Evolutionary conservation across 2,329 filamentous ascomycete species (phyloP), one percentile per base, ranked within the genome.

Genomic region (Fusarium anguioides): DNA sequence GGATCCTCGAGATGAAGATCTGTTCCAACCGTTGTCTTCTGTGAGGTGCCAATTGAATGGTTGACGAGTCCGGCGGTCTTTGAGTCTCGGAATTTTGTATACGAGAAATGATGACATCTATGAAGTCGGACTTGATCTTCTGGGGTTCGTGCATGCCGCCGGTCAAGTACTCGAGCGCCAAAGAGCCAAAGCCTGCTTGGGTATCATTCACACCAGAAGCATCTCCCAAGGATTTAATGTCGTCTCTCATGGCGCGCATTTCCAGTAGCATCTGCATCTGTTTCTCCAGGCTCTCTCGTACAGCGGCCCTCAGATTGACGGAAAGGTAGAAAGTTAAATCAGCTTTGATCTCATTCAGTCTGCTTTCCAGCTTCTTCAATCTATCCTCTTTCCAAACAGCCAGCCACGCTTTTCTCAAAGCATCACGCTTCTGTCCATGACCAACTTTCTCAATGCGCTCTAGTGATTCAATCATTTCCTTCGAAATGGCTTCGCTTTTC

Each of bases 291-390:
- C 36, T 52, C n/a, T 37, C 46, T 15, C 35, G 23, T n/a, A 46
- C 46, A 0, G 35, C 27, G 6, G 36, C 39, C 9, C 53, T 52
- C 24, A 62, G 15, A 2, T 41, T 45, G 17, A 56, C 17, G 9
- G 23, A 48, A 7, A 62, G 2, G 21, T 36, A 39, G 10, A 62
- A 60, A 0, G 48, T n/a, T 20, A 62, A 15, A 6, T 62, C 48
- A 0, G 11, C 17, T 8, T 48, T 60, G 5, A 62, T 36, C 4
- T 54, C n/a, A 3, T 27, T 44, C 29, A 62, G 5, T 8, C 6
- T 26, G 15, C 4, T 10, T 15, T 63, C 40, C 0, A 64, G 51
- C 12, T 2, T 8, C 8, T 45, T 47, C 1, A 64, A 21, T 12
- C n/a, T 35, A 2, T 58, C 52, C 12, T 64, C 52, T 14, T 58